Conservation (phyloP, 352 stramenopile species). For the Globisporangium heterothallicum region DNA sequence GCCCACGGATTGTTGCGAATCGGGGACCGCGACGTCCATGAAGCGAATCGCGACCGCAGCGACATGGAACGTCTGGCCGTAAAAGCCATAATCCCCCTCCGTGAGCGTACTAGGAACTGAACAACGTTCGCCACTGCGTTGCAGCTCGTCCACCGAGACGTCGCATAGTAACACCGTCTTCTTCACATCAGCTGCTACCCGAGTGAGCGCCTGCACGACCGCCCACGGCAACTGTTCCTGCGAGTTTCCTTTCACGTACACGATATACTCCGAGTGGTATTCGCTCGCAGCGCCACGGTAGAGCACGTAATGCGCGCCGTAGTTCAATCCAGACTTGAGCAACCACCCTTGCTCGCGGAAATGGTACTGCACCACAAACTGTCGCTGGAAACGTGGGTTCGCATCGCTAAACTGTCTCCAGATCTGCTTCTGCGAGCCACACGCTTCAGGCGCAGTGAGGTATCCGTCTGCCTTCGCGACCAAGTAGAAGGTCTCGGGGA, state of each 20-base stretch:
- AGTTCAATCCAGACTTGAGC: constrained; percentile 58
- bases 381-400: constrained; percentile 23
- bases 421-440: neutral
- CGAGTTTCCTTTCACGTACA: constrained; percentile 40
- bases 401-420: neutral
- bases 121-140: neutral
- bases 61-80: constrained; percentile 26
- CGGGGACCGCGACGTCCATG: constrained; percentile 36
- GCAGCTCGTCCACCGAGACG: constrained; percentile 11
- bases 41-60: constrained; percentile 48
- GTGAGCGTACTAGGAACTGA: constrained; percentile 11
- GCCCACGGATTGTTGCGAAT: constrained; percentile 7
- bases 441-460: neutral
- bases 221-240: constrained; percentile 28
- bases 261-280: constrained; percentile 75
- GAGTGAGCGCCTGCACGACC: constrained; percentile 59
- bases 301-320: constrained; percentile 62
- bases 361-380: constrained; percentile 51
- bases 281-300: constrained; percentile 45
- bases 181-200: constrained; percentile 69
- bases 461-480: neutral
- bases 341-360: constrained; percentile 51
- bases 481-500: constrained; percentile 6
- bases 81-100: constrained; percentile 28
- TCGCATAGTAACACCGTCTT: constrained; percentile 69